phyloP scores from a whole-genome alignment of 2,329 filamentous ascomycete genomes.

The Colletotrichum gigasporum region DNA sequence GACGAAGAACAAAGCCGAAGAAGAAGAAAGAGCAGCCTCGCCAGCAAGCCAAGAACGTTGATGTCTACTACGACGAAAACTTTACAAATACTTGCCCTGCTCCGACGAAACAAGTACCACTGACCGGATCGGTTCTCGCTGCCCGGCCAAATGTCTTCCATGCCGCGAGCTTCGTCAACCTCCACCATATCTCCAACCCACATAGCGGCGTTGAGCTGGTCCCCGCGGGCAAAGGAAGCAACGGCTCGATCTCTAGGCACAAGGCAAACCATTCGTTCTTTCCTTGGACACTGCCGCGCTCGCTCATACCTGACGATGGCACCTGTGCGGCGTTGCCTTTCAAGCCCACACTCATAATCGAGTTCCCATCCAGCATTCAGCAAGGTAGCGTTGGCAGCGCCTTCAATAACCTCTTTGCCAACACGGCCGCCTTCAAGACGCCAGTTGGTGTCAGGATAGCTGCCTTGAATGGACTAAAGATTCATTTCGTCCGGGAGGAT shows the following conservation, averaged over 20 bases:
- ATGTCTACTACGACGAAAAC: conserved; percentile 50
- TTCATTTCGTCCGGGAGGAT: conserved; percentile 75
- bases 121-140: conserved; percentile 83
- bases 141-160: conserved; percentile 86
- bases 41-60: conserved; percentile 35
- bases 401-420: conserved; percentile 57
- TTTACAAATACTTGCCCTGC: conserved; percentile 74
- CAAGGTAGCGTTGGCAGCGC: conserved; percentile 38
- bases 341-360: conserved; percentile 74
- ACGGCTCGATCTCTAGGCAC: conserved; percentile 41
- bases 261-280: conserved; percentile 85
- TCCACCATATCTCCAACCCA: conserved; percentile 79
- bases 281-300: conserved; percentile 88
- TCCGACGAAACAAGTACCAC: conserved; percentile 65
- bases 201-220: conserved; percentile 56
- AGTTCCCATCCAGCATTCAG: conserved; percentile 64
- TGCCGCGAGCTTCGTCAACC: conserved; percentile 82
- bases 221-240: conserved; percentile 52
- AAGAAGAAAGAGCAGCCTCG: conserved; percentile 30
- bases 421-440: conserved; percentile 35
- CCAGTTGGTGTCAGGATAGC: conserved; percentile 39
- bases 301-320: conserved; percentile 79
- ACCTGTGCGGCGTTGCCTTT: conserved; percentile 78
- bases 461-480: conserved; percentile 63
- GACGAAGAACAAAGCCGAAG: conserved; percentile 39